Conservation (phyloP, 805 yeast genomes). For the Wickerhamomyces ciferrii region DNA sequence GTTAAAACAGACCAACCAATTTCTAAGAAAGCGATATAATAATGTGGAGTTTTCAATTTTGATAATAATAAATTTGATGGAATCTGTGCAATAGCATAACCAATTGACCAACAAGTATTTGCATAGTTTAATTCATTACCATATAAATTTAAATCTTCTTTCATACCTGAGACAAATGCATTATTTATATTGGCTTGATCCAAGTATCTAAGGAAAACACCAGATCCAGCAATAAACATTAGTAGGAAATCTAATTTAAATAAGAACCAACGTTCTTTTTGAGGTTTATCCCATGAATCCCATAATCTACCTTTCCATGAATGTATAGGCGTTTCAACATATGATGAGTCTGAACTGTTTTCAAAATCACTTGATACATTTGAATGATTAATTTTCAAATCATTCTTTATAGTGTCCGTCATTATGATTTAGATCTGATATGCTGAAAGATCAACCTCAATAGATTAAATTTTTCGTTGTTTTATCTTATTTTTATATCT, state of each 20-base stretch:
- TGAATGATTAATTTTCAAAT: too few relatives aligned
- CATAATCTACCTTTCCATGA: conserved; percentile 8
- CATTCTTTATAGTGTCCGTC: too few relatives aligned
- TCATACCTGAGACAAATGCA: conserved; percentile 50
- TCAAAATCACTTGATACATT: too few relatives aligned
- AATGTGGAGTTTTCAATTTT: conserved; percentile 36
- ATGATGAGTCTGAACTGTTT: background rate
- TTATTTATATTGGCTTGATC: conserved; percentile 49
- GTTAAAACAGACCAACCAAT: conserved; percentile 53
- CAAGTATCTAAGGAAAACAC: conserved; percentile 29
- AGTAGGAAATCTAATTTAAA: conserved; percentile 4
- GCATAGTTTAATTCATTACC: conserved; percentile 52
- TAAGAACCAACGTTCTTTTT: conserved; percentile 4
- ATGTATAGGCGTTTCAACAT: conserved; percentile 1
- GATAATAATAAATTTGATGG: conserved; percentile 47
- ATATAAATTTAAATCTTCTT: conserved; percentile 39
- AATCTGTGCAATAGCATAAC: conserved; percentile 44
- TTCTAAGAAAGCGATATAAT: conserved; percentile 36
- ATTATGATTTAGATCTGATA: too few relatives aligned
- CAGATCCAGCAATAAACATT: conserved; percentile 4
- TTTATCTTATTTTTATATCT: too few relatives aligned
- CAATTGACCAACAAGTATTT: conserved; percentile 46
- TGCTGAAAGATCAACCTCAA: too few relatives aligned
- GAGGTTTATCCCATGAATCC: conserved; percentile 8
- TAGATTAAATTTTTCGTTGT: too few relatives aligned